Conservation (phyloP, 257 asterid genomes). For the Echites panduratus region DNA sequence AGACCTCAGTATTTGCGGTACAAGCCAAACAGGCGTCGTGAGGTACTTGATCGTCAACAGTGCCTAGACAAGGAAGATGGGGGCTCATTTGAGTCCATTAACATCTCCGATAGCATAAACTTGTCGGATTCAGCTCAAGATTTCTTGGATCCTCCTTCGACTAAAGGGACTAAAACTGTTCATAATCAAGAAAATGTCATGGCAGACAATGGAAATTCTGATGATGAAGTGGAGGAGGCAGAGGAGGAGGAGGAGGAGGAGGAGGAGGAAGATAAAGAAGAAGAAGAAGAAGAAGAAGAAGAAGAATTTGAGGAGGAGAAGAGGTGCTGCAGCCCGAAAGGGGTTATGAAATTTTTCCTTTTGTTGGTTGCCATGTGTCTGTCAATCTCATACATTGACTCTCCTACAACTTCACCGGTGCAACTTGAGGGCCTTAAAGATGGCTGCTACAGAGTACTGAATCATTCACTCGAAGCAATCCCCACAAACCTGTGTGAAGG, state of each 20-base stretch:
- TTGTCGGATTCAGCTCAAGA: constrained; percentile 21
- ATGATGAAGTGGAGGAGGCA: too few species aligned
- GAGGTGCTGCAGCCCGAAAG: constrained; percentile 34
- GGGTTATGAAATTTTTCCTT: constrained; percentile 37
- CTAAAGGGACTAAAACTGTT: constrained; percentile 8
- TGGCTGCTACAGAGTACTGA: constrained; percentile 24
- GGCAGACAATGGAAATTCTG: constrained; percentile 3
- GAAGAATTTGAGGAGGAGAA: constrained; percentile 23
- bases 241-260: too few species aligned
- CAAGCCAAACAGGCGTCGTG: constrained; percentile 48
- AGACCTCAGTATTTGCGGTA: constrained; percentile 73
- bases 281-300: constrained; percentile 3
- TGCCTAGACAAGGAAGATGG: constrained; percentile 12
- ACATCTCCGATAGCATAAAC: constrained; percentile 24
- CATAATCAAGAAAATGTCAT: constrained; percentile 14
- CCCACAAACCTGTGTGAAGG: constrained; percentile 15
- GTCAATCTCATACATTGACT: constrained; percentile 35
- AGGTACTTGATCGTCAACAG: constrained; percentile 26
- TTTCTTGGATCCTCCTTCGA: constrained; percentile 12
- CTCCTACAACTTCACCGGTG: constrained; percentile 24
- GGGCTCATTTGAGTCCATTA: constrained; percentile 18
- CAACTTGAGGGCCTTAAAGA: constrained; percentile 25
- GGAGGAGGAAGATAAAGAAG: not conserved
- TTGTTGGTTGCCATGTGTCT: constrained; percentile 29
- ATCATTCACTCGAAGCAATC: constrained; percentile 28